Evolutionary conservation across 1,284 basidiomycete species (phyloP).

Genomic region (Somion occarium): DNA sequence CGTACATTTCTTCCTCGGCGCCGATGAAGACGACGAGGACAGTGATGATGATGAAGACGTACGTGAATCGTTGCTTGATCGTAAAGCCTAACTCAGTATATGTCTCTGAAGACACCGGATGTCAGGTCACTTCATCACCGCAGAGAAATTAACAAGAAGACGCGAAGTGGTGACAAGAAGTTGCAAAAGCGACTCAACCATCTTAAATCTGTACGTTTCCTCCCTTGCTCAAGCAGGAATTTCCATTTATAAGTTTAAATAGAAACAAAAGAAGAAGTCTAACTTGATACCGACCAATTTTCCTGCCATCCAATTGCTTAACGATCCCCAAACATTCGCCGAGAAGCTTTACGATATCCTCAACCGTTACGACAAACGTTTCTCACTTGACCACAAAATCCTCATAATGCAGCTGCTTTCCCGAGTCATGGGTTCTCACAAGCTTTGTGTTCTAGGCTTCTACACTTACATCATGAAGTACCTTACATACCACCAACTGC

Average conservation of each 20-base stretch:
- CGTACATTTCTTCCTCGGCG: conserved; percentile 95
- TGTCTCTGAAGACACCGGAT: conserved; percentile 67
- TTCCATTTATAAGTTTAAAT: not conserved
- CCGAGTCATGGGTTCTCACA: conserved; percentile 93
- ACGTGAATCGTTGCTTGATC: too few relatives aligned
- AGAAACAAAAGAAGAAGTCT: conserved; percentile 61
- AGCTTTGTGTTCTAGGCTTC: conserved; percentile 92
- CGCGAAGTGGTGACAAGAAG: conserved; percentile 75
- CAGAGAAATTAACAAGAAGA: conserved; percentile 87
- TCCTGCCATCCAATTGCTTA: conserved; percentile 88
- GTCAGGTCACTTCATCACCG: conserved; percentile 77
- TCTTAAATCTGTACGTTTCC: conserved; percentile 44
- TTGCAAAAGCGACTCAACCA: conserved; percentile 65
- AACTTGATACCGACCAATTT: conserved; percentile 67
- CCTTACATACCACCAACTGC: conserved; percentile 89
- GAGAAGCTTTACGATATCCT: conserved; percentile 93
- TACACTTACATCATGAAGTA: conserved; percentile 97
- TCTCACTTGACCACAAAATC: conserved; percentile 95
- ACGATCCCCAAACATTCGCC: conserved; percentile 94
- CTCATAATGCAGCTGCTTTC: conserved; percentile 96
- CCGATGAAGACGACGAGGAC: conserved; percentile 57
- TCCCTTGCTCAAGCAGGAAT: conserved; percentile 8
- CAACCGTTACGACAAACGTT: conserved; percentile 86
- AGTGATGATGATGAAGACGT: conserved; percentile 73
- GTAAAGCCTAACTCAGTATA: too few relatives aligned